Evolutionary conservation across 2,329 filamentous ascomycete species (phyloP), one percentile per base, ranked within the genome.

Genomic region (Microdochium nivale): DNA sequence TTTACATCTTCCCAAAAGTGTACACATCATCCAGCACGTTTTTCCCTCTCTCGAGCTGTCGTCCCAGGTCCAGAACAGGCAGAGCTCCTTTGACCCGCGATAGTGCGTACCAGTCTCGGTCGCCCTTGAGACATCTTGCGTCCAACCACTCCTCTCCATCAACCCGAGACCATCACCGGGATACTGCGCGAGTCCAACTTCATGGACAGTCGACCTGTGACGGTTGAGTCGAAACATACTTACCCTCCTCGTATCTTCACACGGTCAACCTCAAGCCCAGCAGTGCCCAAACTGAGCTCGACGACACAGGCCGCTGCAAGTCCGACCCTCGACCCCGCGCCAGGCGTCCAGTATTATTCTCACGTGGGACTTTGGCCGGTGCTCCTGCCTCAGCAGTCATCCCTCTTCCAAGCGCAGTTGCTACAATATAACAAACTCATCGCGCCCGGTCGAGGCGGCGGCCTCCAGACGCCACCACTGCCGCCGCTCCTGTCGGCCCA

Each of bases 371-470:
- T 81, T 53, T 69, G 80, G 25, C 80, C 80, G 33, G 74, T 81
- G 56, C 69, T 82, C 59, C 71, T 82, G 53, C 79, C 79, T 16
- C 80, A 82, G 55, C 79, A 83, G 57, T 70, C 76, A 32, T 79
- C 75, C 43, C 70, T 79, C 56, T 81, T 82, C 66, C 78, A 84
- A 61, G 79, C 78, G 51, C 80, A 83, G 66, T 76, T 86, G 52
- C 73, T 80, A 49, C 76, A 83, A 59, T 85, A 85, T 73, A 85
- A 84, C 66, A 79, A 78, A 62, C 79, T 85, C 63, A 76, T 85
- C 58, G 79, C 80, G 50, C 76, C 79, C 48, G 71, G 77, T 52
- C 71, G 79, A 61, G 66, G 67, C 52, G 77, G 77, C 59, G 77
- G 79, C 60, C 67, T 83, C 53, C 79, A 81, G 61, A 73, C 77